Base-by-base conservation (phyloP, 352 stramenopile genomes). In the Elongisporangium senticosum region DNA sequence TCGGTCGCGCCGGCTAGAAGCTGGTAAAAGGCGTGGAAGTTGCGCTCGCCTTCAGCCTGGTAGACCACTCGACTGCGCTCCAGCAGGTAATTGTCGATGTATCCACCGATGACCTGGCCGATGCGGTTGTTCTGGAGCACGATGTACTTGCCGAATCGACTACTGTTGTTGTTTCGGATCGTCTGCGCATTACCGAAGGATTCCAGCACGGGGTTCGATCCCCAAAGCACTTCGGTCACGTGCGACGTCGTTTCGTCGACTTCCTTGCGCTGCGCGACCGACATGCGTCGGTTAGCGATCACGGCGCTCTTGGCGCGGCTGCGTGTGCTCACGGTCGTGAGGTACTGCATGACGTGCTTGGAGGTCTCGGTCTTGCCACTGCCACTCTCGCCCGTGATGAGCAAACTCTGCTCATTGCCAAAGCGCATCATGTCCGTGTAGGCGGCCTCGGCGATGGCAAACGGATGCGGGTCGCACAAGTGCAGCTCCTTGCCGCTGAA, bases 301-400 rank as follows among this genome's bases (percentile, higher is more conserved):
- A 86, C 81, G 0, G 78, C 78, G 51, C 69, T 86, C 66, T 86
- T 86, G 62, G 78, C 76, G 37, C 83, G 69, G 26, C 65, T 82
- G 62, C 82, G 77, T 53, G 80, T 91, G 49, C 74, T 86, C 65
- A 94, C 82, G 59, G 80, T 89, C 23, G 93, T 96, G 23, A 99
- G 77, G 68, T 98, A 98, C 43, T 93, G 86, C 83, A 99, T 94
- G 17, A 97, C 88, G 77, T 98, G 94, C 77, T 98, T 99, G 63
- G 95, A 97, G 48, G 92, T 98, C 66, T 98, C 93, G 0, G 94
- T 98, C 79, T 98, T 98, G 53, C 93, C 93, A 39, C 89, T 83
- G 55, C 93, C 87, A 0, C 77, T 90, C 68, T 96, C 86, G 47
- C 83, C 74, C 49, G 88, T 94, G 59, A 91, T 91, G 58, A 94